These are phyloP conservation scores for Sanghuangporus sanghuang DNA, from an alignment of 1,284 basidiomycete genomes.

Conservation along the genomic window DNA sequence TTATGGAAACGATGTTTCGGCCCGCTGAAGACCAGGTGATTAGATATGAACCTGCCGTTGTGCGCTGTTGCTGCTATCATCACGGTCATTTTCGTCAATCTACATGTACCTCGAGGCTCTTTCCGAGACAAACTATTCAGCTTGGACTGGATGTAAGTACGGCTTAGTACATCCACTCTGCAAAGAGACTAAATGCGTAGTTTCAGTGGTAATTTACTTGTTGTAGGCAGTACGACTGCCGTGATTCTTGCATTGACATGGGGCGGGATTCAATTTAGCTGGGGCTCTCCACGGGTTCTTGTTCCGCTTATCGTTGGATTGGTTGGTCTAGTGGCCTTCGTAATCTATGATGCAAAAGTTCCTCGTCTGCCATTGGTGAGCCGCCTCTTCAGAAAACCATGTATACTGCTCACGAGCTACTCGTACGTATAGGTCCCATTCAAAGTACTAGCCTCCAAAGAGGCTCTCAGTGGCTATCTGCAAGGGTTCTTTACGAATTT, in stretches of 20 bases:
- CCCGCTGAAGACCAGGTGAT: neutral
- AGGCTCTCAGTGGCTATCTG: constrained; percentile 25
- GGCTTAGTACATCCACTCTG: neutral
- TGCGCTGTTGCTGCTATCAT: constrained; percentile 25
- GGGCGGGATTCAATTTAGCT: constrained; percentile 24
- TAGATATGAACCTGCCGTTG: constrained; percentile 29
- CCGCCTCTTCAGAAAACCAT: neutral
- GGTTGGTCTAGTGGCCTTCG: constrained; percentile 22
- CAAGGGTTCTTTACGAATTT: constrained; percentile 20
- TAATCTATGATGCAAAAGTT: constrained; percentile 22
- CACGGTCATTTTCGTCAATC: constrained; percentile 25
- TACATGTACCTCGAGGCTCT: constrained; percentile 25
- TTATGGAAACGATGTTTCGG: neutral
- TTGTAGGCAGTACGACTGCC: constrained; percentile 20
- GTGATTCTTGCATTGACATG: constrained; percentile 22
- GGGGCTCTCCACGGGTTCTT: constrained; percentile 23
- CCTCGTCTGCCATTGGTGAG: constrained; percentile 24
- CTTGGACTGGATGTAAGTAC: constrained; percentile 25
- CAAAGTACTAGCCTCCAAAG: constrained; percentile 24
- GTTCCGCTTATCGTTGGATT: constrained; percentile 25
- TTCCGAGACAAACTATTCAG: constrained; percentile 21
- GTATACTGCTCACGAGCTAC: too few relatives aligned
- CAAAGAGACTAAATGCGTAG: neutral
- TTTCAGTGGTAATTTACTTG: constrained; percentile 17
- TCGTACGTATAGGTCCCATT: constrained; percentile 19